Evolutionary conservation across 768 basidiomycete genomes (phyloP), one percentile per base, ranked within the genome.

Genomic region (Trametes cinnabarina): DNA sequence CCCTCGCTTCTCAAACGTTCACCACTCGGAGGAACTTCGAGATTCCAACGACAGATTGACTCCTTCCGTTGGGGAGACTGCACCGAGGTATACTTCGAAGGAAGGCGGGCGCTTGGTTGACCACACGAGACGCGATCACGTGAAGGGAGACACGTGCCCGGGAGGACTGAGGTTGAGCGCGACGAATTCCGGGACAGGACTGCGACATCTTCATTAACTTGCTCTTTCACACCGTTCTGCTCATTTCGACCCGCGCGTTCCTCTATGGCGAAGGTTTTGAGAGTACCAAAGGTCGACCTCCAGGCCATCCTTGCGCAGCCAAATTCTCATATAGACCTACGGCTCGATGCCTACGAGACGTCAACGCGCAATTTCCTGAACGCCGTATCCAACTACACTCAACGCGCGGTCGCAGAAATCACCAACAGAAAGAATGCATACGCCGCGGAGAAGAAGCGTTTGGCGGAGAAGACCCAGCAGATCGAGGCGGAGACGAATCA

Each of bases 351-450:
- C 1, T 89, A 83, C 67, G 86, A 91, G 23, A 74, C 75, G 15
- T 86, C 87, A 0, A 87, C 87, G 2, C 78, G 79, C 9, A 87
- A 85, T 63, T 92, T 92, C 68, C 77, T 89, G 64, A 83, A 83
- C 51, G 86, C 88, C 0, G 83, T 92, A 57, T 75, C 82, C 8
- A 80, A 77, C 61, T 94, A 91, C 75, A 88, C 90, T 57, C 80
- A 84, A 58, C 81, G 83, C 23, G 86, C 88, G 1, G 84, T 87
- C 41, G 72, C 84, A 2, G 82, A 84, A 61, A 87, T 94, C 62
- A 79, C 85, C 14, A 83, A 86, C 51, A 78, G 86, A 47, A 80
- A 88, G 44, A 80, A 81, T 35, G 75, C 79, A 17, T 86, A 92
- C 65, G 75, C 74, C 2, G 69, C 78, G 1, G 84, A 86, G 68